Percentiles rank a stretch among this genome's conserved stretches.
These are phyloP conservation scores for Candida maesae DNA, from an alignment of 805 yeast species.

Conservation along the genomic window DNA sequence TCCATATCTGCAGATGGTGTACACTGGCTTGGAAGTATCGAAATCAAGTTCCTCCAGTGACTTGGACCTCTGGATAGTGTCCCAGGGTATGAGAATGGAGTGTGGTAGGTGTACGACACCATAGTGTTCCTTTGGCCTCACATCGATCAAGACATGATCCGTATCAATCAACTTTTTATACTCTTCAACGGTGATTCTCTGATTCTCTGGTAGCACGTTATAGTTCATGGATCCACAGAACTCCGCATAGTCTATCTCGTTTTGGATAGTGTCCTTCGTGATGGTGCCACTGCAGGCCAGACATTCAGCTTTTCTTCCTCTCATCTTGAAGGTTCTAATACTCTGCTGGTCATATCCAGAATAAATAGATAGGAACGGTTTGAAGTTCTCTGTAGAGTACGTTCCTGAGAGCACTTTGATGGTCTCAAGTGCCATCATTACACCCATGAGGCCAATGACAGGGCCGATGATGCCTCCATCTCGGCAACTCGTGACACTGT, in stretches of 20 bases:
- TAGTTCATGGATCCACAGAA: slow-evolving; percentile 69
- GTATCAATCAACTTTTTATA: slow-evolving; percentile 19
- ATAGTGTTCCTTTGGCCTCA: slow-evolving; percentile 76
- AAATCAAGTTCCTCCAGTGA: slow-evolving; percentile 27
- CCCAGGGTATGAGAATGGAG: slow-evolving; percentile 63
- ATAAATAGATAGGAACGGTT: slow-evolving; percentile 67
- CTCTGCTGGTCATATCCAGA: slow-evolving; percentile 65
- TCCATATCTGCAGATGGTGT: slow-evolving; percentile 81
- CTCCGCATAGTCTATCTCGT: slow-evolving; percentile 53
- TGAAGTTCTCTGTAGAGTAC: slow-evolving; percentile 49
- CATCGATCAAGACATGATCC: slow-evolving; percentile 55
- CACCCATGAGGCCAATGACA: slow-evolving; percentile 89
- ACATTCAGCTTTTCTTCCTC: slow-evolving; percentile 61
- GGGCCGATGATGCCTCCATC: slow-evolving; percentile 97
- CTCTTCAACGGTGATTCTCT: slow-evolving; percentile 46
- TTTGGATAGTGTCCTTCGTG: slow-evolving; percentile 41
- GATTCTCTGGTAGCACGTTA: slow-evolving; percentile 39
- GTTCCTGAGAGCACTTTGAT: slow-evolving; percentile 64
- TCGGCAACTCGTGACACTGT: slow-evolving; percentile 75
- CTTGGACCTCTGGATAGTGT: slow-evolving; percentile 37
- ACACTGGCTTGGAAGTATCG: slow-evolving; percentile 36
- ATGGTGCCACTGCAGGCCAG: slow-evolving; percentile 54
- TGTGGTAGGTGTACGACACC: slow-evolving; percentile 57
- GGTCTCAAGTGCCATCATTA: slow-evolving; percentile 84
- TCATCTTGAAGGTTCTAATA: slow-evolving; percentile 73